Conservation (phyloP, 257 asterid genomes). For the Asclepias syriaca region DNA sequence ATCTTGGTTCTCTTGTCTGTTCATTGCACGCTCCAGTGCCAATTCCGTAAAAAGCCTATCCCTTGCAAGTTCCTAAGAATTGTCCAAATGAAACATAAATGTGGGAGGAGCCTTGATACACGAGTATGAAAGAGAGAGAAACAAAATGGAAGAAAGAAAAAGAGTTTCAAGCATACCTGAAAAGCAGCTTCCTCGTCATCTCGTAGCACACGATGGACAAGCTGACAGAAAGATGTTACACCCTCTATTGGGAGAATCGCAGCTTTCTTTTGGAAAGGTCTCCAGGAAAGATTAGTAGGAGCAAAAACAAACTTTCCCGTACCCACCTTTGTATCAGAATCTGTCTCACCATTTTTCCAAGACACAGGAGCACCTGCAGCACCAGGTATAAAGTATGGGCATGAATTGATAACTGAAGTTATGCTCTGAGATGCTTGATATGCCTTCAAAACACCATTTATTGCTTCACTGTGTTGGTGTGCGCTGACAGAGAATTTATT, state of each 20-base stretch:
- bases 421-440: slow-evolving; percentile 74
- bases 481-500: slow-evolving; percentile 97
- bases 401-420: slow-evolving; percentile 76
- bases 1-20: slow-evolving; percentile 44
- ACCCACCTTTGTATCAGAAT: slow-evolving; percentile 33
- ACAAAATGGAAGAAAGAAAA: background rate
- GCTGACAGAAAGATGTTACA: slow-evolving; percentile 61
- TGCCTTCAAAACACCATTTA: slow-evolving; percentile 67
- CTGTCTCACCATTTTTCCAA: slow-evolving; percentile 46
- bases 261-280: slow-evolving; percentile 74
- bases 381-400: slow-evolving; percentile 81
- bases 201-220: slow-evolving; percentile 61
- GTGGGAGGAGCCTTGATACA: background rate
- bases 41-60: slow-evolving; percentile 72
- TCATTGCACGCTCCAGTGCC: slow-evolving; percentile 65
- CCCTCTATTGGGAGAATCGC: slow-evolving; percentile 83
- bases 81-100: background rate
- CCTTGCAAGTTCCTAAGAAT: slow-evolving; percentile 64
- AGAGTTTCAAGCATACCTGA: slow-evolving; percentile 39
- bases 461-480: slow-evolving; percentile 78
- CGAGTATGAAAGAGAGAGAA: background rate
- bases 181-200: slow-evolving; percentile 77
- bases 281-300: slow-evolving; percentile 58
- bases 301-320: slow-evolving; percentile 42
- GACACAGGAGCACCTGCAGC: slow-evolving; percentile 52